phyloP scores from a whole-genome alignment of 164 flowering plant genomes.

The Malania oleifera region DNA sequence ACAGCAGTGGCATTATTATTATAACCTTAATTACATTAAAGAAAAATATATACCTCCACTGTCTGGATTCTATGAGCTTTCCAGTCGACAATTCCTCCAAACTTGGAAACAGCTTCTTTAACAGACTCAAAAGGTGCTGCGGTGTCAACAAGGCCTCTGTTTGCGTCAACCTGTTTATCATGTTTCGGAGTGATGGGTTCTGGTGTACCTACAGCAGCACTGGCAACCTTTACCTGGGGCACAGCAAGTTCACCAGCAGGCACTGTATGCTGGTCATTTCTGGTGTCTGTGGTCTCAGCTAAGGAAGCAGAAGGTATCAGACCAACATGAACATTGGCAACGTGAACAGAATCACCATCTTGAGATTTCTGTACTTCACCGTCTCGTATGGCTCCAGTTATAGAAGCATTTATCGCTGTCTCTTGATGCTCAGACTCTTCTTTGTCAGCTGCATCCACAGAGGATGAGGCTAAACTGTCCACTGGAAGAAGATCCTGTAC shows the following conservation, averaged over 20 bases:
- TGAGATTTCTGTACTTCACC: slow-evolving; percentile 5
- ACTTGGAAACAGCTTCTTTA: slow-evolving; percentile 83
- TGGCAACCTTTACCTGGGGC: slow-evolving; percentile 16
- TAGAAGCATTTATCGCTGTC: slow-evolving; percentile 4
- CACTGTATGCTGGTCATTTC: slow-evolving; percentile 4
- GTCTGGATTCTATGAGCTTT: slow-evolving; percentile 81
- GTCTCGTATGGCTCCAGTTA: no score
- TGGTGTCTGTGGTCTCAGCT: slow-evolving; percentile 9
- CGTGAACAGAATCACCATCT: slow-evolving; percentile 10
- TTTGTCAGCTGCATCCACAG: background rate
- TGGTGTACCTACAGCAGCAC: slow-evolving; percentile 13
- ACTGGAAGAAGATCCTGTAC: background rate
- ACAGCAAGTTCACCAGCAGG: slow-evolving; percentile 19
- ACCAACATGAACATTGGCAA: slow-evolving; percentile 10
- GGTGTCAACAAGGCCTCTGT: slow-evolving; percentile 63
- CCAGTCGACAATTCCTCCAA: slow-evolving; percentile 94
- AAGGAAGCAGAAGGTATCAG: slow-evolving; percentile 9
- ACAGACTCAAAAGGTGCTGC: slow-evolving; percentile 93
- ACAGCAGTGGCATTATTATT: background rate
- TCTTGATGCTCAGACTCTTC: slow-evolving; percentile 8
- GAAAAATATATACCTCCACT: slow-evolving; percentile 50
- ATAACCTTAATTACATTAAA: background rate
- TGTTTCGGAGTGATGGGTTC: slow-evolving; percentile 13
- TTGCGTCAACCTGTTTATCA: slow-evolving; percentile 18
- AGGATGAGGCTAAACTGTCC: background rate